Evolutionary conservation across 345 rosid genomes (phyloP), one percentile per base, ranked within the genome.

Genomic region (Camelina neglecta): DNA sequence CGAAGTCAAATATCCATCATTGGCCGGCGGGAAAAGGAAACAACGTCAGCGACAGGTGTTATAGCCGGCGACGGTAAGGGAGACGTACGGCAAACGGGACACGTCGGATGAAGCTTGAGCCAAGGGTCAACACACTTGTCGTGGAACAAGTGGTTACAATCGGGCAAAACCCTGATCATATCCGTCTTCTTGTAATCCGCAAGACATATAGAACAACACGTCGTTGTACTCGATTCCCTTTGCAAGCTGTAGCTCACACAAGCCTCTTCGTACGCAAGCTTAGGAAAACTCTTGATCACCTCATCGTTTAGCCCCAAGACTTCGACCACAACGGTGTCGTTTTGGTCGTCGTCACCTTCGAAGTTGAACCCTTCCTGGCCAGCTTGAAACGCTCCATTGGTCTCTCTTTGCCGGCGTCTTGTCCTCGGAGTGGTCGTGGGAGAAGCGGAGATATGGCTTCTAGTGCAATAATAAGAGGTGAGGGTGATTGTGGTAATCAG

Each of bases 131-230:
- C 83, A 51, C 98, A 93, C 64, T 84, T 83, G 60, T 62, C 73
- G 71, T 91, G 98, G 54, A 91, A 93, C 16, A 88, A 76, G 65
- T 91, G 97, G 12, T 84, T 83, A 73, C 96, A 93, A 26, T 91
- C 92, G 0, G 97, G 97, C 80, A 94, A 51, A 68, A 82, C 59
- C 72, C 95, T 77, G 9, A 89, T 83, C 72, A 36, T 78, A 48
- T 94, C 97, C 0, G 67, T 66, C 38, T 48, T 71, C 68, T 83
- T 89, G 82, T 92, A 94, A 81, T 94, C 98, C 13, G 86, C 88
- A 79, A 94, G 81, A 69, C 98, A 94, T 8, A 94, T 84, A 0
- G 97, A 88, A 53, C 97, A 94, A 65, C 97, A 90, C 16, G 73
- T 72, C 15, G 74, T 75, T 8, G 90, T 75, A 0, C 84, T 84